Evolutionary conservation across 768 basidiomycete genomes (phyloP).

Genomic region (Boletus rubroflammeus): DNA sequence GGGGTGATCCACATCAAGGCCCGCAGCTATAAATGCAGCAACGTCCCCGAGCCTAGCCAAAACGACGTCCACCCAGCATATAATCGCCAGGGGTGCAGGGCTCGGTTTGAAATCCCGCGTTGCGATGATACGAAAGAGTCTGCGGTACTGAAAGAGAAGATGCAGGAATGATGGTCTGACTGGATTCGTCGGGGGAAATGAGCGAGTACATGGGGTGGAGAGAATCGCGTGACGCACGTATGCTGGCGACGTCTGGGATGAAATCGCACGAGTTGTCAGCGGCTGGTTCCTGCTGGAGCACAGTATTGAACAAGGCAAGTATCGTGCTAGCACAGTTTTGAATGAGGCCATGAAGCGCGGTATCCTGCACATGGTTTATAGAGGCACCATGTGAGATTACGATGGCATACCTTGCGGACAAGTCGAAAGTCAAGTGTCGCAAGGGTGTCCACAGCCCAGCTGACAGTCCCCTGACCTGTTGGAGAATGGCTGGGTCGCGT

Average conservation of each 20-base stretch:
- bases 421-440: conserved; percentile 28
- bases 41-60: conserved; percentile 50
- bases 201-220: background rate
- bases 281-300: conserved; percentile 12
- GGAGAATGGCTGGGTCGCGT: conserved; percentile 1
- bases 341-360: conserved; percentile 32
- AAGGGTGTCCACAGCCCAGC: conserved; percentile 24
- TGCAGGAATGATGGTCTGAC: conserved; percentile 32
- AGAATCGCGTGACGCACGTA: conserved; percentile 17
- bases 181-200: conserved; percentile 14
- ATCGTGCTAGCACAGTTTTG: conserved; percentile 34
- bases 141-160: conserved; percentile 51
- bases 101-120: conserved; percentile 26
- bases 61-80: conserved; percentile 66
- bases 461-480: conserved; percentile 11
- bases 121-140: conserved; percentile 44
- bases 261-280: conserved; percentile 3
- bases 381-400: background rate
- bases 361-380: conserved; percentile 27
- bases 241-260: conserved; percentile 11
- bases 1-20: conserved; percentile 11
- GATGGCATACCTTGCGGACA: conserved; percentile 25
- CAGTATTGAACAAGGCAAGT: conserved; percentile 28
- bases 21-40: conserved; percentile 29
- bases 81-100: conserved; percentile 31